phyloP scores from a whole-genome alignment of 2,329 filamentous ascomycete genomes.

The Aspergillus oerlinghausenensis region DNA sequence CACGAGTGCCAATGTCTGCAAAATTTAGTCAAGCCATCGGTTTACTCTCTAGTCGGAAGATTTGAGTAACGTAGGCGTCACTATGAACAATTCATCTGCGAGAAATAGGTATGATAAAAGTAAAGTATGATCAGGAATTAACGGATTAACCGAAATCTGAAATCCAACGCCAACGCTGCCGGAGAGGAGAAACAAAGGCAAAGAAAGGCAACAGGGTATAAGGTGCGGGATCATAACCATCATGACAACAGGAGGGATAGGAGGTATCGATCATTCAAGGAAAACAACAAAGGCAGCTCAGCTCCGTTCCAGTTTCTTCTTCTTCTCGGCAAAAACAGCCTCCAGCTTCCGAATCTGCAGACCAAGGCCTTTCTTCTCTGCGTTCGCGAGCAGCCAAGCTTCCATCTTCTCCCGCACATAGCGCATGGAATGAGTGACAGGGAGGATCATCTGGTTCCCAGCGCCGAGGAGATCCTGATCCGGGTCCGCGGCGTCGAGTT shows the following conservation, averaged over 20 bases:
- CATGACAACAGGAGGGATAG: background rate
- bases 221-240: background rate
- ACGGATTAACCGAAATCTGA: background rate
- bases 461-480: slow-evolving; percentile 2
- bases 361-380: slow-evolving; percentile 69
- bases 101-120: background rate
- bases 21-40: background rate
- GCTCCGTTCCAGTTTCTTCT: slow-evolving; percentile 30
- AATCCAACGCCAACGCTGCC: slow-evolving; percentile 13
- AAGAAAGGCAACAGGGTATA: slow-evolving; percentile 8
- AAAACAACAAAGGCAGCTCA: slow-evolving; percentile 1
- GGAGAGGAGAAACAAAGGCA: background rate
- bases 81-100: background rate
- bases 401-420: slow-evolving; percentile 75
- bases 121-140: background rate
- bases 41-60: background rate
- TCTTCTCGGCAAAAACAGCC: slow-evolving; percentile 58
- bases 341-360: slow-evolving; percentile 60
- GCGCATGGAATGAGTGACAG: slow-evolving; percentile 67
- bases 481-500: slow-evolving; percentile 38
- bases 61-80: background rate
- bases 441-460: slow-evolving; percentile 50
- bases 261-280: background rate
- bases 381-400: slow-evolving; percentile 71
- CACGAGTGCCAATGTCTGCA: background rate